Conservation (phyloP, 2,329 filamentous ascomycete genomes). For the Beauveria sp. region DNA sequence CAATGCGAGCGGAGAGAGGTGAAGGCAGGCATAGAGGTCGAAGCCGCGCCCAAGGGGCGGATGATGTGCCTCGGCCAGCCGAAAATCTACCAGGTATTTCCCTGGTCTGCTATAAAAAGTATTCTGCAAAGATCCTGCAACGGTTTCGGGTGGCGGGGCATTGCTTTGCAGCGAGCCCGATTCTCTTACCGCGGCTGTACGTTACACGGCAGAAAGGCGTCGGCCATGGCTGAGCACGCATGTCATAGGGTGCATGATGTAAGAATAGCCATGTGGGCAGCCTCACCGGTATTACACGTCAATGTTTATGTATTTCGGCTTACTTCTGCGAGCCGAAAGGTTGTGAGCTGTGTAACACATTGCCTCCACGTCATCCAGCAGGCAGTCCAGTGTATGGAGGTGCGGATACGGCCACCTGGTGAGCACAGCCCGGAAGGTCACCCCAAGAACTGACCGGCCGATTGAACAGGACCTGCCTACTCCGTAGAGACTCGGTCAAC, state of each 20-base stretch:
- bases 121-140: not conserved
- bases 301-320: not conserved
- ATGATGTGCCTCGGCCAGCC: not conserved
- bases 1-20: not conserved
- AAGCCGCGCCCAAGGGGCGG: not conserved
- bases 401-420: not conserved
- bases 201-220: not conserved
- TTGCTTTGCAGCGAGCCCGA: not conserved
- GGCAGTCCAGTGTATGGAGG: not conserved
- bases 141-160: not conserved
- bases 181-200: not conserved
- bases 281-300: not conserved
- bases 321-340: not conserved
- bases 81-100: not conserved
- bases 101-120: not conserved
- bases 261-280: not conserved
- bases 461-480: too few species aligned
- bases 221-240: not conserved
- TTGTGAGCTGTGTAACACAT: not conserved
- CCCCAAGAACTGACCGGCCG: not conserved
- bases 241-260: not conserved
- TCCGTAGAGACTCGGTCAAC: not conserved
- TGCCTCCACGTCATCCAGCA: not conserved
- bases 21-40: not conserved
- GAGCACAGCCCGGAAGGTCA: not conserved